phyloP scores from a whole-genome alignment of 2,329 filamentous ascomycete genomes.

The Verticillium klebahnii region DNA sequence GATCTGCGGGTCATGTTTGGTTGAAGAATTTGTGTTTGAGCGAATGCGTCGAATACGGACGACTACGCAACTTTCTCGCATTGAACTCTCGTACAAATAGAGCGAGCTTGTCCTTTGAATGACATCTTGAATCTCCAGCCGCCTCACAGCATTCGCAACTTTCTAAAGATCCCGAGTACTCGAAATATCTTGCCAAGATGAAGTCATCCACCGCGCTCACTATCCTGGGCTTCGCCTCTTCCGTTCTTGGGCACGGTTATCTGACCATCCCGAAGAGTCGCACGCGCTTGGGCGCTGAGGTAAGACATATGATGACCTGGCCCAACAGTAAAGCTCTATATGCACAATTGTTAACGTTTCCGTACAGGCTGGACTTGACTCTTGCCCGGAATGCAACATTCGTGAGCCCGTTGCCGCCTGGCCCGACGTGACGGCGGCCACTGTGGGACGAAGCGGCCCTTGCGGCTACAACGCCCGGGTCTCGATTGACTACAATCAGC shows the following conservation, averaged over 20 bases:
- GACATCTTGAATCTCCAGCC: not conserved
- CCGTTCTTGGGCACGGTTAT: slow-evolving; percentile 38
- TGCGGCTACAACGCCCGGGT: slow-evolving; percentile 52
- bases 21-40: not conserved
- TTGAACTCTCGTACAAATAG: not conserved
- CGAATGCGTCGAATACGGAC: not conserved
- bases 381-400: slow-evolving; percentile 51
- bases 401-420: slow-evolving; percentile 46
- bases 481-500: slow-evolving; percentile 48
- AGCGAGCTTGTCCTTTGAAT: not conserved
- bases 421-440: slow-evolving; percentile 40
- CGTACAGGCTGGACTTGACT: slow-evolving; percentile 38
- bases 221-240: slow-evolving; percentile 9
- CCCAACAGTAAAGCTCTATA: not conserved
- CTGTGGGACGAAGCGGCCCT: slow-evolving; percentile 42
- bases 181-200: slow-evolving; percentile 4
- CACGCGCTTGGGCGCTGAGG: slow-evolving; percentile 37
- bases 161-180: not conserved
- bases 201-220: slow-evolving; percentile 7
- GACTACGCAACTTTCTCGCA: not conserved
- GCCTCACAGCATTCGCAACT: not conserved
- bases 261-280: slow-evolving; percentile 37
- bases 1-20: not conserved
- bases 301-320: slow-evolving; percentile 15
- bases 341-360: slow-evolving; percentile 1